A percentile compares a stretch with the other conserved stretches of the same genome.
phyloP scores from a whole-genome alignment of 257 asterid genomes.

The Fraxinus pennsylvanica region DNA sequence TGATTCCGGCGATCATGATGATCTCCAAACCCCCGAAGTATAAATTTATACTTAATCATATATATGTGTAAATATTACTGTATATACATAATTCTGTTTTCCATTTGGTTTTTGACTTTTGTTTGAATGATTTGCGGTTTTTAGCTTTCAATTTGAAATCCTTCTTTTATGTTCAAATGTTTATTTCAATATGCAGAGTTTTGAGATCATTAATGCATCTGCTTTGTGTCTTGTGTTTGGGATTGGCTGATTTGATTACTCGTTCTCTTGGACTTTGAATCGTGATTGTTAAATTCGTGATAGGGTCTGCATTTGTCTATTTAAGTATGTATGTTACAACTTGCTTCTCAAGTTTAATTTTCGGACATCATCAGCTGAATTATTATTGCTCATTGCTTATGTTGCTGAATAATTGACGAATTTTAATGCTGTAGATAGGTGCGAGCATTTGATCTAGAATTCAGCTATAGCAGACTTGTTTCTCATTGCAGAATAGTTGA shows the following conservation, averaged over 20 bases:
- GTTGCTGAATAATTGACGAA: background rate
- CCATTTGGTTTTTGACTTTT: constrained; percentile 4
- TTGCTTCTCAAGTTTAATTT: background rate
- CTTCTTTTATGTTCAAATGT: background rate
- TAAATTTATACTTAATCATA: background rate
- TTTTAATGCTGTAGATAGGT: background rate
- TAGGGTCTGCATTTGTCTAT: no score
- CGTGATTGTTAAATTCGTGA: no score
- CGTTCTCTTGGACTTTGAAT: no score
- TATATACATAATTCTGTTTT: background rate
- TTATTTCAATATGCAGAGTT: background rate
- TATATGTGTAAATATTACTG: background rate
- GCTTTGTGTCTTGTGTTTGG: background rate
- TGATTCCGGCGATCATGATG: constrained; percentile 62
- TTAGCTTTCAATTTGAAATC: background rate
- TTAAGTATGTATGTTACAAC: no score
- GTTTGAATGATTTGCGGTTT: background rate
- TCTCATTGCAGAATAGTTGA: background rate
- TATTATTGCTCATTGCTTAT: background rate
- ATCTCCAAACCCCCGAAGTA: constrained; percentile 59
- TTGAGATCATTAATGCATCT: background rate
- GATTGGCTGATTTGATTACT: no score
- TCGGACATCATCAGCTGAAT: background rate
- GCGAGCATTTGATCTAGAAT: background rate
- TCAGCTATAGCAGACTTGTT: background rate